Evolutionary conservation across 169 alveolate genomes (phyloP), one percentile per base, ranked within the genome.

Genomic region (Plasmodium inui): DNA sequence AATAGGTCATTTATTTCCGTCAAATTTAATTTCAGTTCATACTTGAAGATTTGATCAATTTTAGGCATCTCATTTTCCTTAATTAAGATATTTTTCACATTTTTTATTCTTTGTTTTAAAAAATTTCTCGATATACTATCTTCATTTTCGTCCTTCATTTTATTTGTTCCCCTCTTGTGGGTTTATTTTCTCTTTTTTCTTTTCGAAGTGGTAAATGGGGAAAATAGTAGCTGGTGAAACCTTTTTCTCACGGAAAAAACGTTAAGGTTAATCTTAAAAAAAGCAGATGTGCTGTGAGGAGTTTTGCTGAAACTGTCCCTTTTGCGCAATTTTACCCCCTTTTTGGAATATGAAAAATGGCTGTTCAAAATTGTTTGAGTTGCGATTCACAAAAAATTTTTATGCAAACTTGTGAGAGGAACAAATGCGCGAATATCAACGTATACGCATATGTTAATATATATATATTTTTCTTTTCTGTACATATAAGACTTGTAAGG

Each of bases 51-150:
- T 72, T 84, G 92, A 72, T 84, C 92, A 41, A 84, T 84, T 84
- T 44, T 84, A 28, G 92, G 92, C 83, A 84, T 70, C 30, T 84
- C 92, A 72, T 84, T 84, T 84, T 84, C 92, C 83, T 44, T 84
- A 55, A 41, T 41, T 44, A 84, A 41, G 12, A 72, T 32, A 28
- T 28, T 72, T 84, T 72, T 84, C 73, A 84, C 76, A 71, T 72
- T 34, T 39, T 73, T 71, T 84, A 84, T 84, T 84, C 92, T 70
- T 84, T 84, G 92, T 22, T 72, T 84, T 71, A 84, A 72, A 17
- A 71, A 84, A n/a, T 19, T 70, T 71, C 53, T 71, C 19, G 83
- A 73, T 71, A 28, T 10, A 84, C 26, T 84, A 71, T 71, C 92
- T 72, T 71, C 83, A 17, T 22, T 84, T 3, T 84, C 71, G 53